Base-by-base conservation (phyloP, 495 filamentous ascomycete genomes). In the Chlorociboria aeruginascens region DNA sequence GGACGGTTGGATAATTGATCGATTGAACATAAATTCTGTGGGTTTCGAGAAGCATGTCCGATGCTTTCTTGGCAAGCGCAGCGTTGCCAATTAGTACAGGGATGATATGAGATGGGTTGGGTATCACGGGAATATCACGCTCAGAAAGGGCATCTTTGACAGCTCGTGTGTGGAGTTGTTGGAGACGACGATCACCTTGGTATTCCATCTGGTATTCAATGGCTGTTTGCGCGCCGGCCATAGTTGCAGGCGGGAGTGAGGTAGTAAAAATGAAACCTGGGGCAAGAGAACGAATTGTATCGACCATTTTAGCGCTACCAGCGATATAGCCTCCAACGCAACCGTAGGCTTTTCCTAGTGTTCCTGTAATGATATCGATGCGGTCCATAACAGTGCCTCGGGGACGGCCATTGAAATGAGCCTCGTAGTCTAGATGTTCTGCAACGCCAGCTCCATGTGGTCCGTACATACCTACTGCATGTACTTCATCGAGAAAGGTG, bases 211-310 rank as follows among this genome's bases (percentile, higher is more conserved):
- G 92, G 62, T 96, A 95, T 56, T 95, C 84, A 54, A 98, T 98
- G 32, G 92, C 89, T 3, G 87, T 70, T 57, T 82, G 75, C 25
- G 93, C 93, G 44, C 92, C 92, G 17, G 92, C 89, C 92, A 98
- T 98, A 32, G 86, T 92, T 13, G 93, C 88, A 0, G 92, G 92
- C 0, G 92, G 92, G 33, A 98, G 77, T 2, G 89, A 92, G 3
- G 93, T 97, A 14, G 92, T 98, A 73, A 98, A 98, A 69, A 98
- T 98, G 69, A 98, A 98, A 20, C 92, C 92, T 0, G 92, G 89
- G 0, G 92, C 92, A 14, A 97, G 80, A 1, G 92, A 97, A 51
- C 92, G 86, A 54, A 98, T 83, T n/a, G 85, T 86, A 62, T 98
- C 92, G 31, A 98, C 83, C 64, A 98, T 77, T 57, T 83, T 83